Percentiles rank a stretch among this genome's conserved stretches.
Conservation (phyloP, 2,329 filamentous ascomycete species). For the Nannizzia gypsea region DNA sequence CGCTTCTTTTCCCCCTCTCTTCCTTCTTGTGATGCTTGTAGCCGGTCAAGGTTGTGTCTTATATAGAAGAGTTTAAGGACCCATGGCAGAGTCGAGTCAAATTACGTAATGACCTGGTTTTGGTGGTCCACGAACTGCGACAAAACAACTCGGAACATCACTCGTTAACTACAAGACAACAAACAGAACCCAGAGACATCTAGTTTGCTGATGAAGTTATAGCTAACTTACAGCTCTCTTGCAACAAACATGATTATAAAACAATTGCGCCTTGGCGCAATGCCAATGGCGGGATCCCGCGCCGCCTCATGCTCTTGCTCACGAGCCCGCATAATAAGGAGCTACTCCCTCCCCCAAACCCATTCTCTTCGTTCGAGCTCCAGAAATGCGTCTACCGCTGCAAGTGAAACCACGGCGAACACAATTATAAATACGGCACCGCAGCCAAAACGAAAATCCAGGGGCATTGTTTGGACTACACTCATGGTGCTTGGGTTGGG, state of each 20-base stretch:
- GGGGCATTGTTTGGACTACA: conserved; percentile 22
- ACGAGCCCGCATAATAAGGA: not conserved
- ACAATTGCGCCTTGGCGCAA: not conserved
- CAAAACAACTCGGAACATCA: too few relatives aligned
- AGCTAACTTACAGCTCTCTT: not conserved
- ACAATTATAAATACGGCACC: not conserved
- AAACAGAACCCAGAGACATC: not conserved
- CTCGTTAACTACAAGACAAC: too few relatives aligned
- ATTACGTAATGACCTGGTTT: too few relatives aligned
- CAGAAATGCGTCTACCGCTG: conserved; percentile 6
- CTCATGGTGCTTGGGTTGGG: conserved; percentile 39
- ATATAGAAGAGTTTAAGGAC: too few relatives aligned
- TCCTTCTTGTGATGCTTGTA: not conserved
- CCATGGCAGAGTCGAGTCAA: too few relatives aligned
- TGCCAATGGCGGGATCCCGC: conserved; percentile 11
- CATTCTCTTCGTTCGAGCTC: conserved; percentile 4
- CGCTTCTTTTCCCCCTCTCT: not conserved
- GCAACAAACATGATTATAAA: not conserved
- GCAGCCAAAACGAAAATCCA: conserved; percentile 2
- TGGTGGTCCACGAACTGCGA: too few relatives aligned
- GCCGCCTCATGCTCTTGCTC: not conserved
- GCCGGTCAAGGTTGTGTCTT: too few relatives aligned
- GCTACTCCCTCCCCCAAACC: not conserved
- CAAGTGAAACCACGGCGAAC: not conserved
- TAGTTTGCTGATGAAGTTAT: not conserved